Percentiles rank a stretch among this genome's conserved stretches.
phyloP scores from a whole-genome alignment of 2,329 filamentous ascomycete species.

The Xenoacremonium recifei region DNA sequence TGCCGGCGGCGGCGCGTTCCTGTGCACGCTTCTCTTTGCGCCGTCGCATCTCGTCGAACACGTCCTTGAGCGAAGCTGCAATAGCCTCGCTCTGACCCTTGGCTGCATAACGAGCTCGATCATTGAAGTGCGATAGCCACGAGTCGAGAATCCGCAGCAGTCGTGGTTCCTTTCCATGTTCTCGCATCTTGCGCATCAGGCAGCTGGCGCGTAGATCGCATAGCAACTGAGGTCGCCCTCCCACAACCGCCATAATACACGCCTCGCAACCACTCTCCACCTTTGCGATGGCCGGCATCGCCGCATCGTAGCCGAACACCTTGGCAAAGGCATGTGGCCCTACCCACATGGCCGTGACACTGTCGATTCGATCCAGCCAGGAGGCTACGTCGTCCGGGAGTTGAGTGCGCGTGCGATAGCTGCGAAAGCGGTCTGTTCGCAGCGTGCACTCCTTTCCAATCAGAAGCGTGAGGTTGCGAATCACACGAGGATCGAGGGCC shows the following conservation, averaged over 20 bases:
- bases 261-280: slow-evolving; percentile 46
- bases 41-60: slow-evolving; percentile 4
- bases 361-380: slow-evolving; percentile 28
- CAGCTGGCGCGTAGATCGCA: slow-evolving; percentile 45
- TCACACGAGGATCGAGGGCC: slow-evolving; percentile 39
- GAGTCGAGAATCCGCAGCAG: slow-evolving; percentile 40
- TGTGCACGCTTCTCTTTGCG: slow-evolving; percentile 1
- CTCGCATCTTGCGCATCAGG: slow-evolving; percentile 31
- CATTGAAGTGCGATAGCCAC: slow-evolving; percentile 39
- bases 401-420: slow-evolving; percentile 13
- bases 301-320: slow-evolving; percentile 32
- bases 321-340: slow-evolving; percentile 31
- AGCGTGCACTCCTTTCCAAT: slow-evolving; percentile 41
- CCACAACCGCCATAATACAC: slow-evolving; percentile 50
- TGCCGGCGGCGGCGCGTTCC: neutral
- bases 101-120: slow-evolving; percentile 7
- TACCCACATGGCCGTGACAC: slow-evolving; percentile 37
- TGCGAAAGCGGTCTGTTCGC: slow-evolving; percentile 28
- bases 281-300: slow-evolving; percentile 18
- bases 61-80: slow-evolving; percentile 6
- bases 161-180: slow-evolving; percentile 26
- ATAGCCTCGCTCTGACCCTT: slow-evolving; percentile 12
- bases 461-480: slow-evolving; percentile 43
- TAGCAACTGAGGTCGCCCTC: slow-evolving; percentile 40
- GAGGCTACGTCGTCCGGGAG: slow-evolving; percentile 8